These are phyloP conservation scores for Blastocystis sp. DNA, from an alignment of 352 stramenopile genomes.

Conservation along the genomic window DNA sequence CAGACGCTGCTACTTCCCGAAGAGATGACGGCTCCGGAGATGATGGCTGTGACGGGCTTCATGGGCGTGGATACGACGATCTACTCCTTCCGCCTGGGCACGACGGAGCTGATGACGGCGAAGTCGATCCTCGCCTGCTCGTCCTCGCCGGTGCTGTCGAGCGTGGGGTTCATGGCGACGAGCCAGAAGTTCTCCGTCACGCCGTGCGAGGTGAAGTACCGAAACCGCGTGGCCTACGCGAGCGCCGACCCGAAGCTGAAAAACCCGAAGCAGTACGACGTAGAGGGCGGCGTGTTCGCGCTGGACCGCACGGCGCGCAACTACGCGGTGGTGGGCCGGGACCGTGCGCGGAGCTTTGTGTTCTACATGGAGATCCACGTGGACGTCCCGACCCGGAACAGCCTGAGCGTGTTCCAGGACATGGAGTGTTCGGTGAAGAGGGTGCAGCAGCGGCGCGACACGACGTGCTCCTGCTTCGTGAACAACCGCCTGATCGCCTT, in stretches of 20 bases:
- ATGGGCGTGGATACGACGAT: not conserved
- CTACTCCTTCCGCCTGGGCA: not conserved
- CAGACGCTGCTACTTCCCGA: not conserved
- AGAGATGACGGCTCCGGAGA: not conserved
- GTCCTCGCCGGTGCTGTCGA: not conserved
- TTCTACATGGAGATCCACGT: constrained; percentile 36
- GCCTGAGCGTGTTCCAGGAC: constrained; percentile 1
- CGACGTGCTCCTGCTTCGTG: not conserved
- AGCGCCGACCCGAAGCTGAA: not conserved
- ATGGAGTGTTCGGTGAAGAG: constrained; percentile 2
- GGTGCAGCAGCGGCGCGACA: not conserved
- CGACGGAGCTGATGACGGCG: not conserved
- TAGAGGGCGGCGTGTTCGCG: not conserved
- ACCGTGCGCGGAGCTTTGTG: not conserved
- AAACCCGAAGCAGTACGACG: not conserved
- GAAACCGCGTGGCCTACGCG: not conserved
- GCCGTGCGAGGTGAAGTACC: constrained; percentile 27
- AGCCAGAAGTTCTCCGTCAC: not conserved
- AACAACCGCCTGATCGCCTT: constrained; percentile 20
- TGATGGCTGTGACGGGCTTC: not conserved
- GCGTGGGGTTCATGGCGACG: not conserved
- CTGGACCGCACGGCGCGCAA: not conserved
- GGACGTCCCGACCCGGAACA: not conserved
- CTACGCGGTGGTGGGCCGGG: not conserved
- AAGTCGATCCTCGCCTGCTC: not conserved